phyloP scores from a whole-genome alignment of 352 stramenopile genomes.

The Globisporangium iwayamae region DNA sequence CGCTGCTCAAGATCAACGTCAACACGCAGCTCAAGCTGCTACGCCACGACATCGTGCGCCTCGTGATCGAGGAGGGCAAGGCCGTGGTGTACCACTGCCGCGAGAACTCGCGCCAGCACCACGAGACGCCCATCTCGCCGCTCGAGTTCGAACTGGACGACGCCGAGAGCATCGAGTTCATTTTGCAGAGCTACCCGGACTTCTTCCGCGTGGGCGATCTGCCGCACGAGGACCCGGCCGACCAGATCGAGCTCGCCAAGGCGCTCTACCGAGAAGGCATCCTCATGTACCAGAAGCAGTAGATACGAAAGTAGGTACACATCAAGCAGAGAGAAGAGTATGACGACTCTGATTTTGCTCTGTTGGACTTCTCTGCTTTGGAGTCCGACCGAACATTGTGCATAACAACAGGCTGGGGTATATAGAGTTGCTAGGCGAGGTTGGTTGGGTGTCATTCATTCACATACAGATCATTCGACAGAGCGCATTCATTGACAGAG shows the following conservation, averaged over 20 bases:
- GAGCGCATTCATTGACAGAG: background rate
- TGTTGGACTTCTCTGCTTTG: background rate
- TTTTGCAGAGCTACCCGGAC: slow-evolving; percentile 68
- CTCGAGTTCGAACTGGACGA: slow-evolving; percentile 81
- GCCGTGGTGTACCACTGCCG: slow-evolving; percentile 76
- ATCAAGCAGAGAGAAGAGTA: no score
- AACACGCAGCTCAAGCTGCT: slow-evolving; percentile 76
- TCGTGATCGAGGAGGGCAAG: slow-evolving; percentile 77
- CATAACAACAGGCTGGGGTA: background rate
- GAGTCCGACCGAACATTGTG: background rate
- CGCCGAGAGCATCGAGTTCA: slow-evolving; percentile 76
- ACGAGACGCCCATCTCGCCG: slow-evolving; percentile 63
- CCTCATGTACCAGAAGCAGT: slow-evolving; percentile 67
- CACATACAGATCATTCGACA: background rate
- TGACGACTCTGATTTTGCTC: no score
- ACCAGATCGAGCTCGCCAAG: slow-evolving; percentile 67
- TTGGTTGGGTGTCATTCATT: background rate
- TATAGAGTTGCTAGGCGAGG: background rate
- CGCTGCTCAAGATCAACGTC: slow-evolving; percentile 76
- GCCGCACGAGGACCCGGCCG: slow-evolving; percentile 64
- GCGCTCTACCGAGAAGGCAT: slow-evolving; percentile 77
- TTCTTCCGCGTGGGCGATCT: slow-evolving; percentile 78
- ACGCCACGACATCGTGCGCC: slow-evolving; percentile 58
- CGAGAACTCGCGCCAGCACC: slow-evolving; percentile 74
- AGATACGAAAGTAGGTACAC: background rate